phyloP scores from a whole-genome alignment of 192 early-diverging fungal genomes.

The Diversispora eburnea region DNA sequence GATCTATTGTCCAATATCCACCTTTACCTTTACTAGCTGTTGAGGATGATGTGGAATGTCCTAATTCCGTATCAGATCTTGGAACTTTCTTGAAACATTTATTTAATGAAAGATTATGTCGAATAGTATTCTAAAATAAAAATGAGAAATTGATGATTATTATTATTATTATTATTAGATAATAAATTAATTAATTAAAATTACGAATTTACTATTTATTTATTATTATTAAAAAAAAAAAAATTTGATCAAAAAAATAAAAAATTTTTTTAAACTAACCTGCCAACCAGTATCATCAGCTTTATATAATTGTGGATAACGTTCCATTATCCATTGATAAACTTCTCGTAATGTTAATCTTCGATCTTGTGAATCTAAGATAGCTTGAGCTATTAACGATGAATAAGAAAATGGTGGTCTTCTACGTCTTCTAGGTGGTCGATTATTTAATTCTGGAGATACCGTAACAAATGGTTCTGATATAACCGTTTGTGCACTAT shows the following conservation, averaged over 20 bases:
- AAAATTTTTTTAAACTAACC: slow-evolving; percentile 32
- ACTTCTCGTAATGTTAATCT: slow-evolving; percentile 81
- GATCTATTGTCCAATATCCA: slow-evolving; percentile 77
- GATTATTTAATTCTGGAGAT: slow-evolving; percentile 23
- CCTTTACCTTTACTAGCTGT: slow-evolving; percentile 64
- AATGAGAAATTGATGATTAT: neutral
- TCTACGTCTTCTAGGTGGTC: slow-evolving; percentile 12
- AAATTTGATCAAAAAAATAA: neutral
- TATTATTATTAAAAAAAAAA: neutral
- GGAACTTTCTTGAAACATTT: slow-evolving; percentile 74
- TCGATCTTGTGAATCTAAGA: slow-evolving; percentile 58
- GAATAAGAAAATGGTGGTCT: slow-evolving; percentile 77
- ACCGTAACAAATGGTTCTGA: slow-evolving; percentile 28
- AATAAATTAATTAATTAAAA: too few species aligned
- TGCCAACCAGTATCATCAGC: slow-evolving; percentile 64
- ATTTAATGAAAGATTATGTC: slow-evolving; percentile 82
- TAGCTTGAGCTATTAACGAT: slow-evolving; percentile 77
- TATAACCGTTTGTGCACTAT: slow-evolving; percentile 16
- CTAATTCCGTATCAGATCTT: slow-evolving; percentile 65
- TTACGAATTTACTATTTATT: neutral
- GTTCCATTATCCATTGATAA: slow-evolving; percentile 72
- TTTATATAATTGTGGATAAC: slow-evolving; percentile 74
- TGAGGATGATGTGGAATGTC: slow-evolving; percentile 12
- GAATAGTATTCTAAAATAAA: slow-evolving; percentile 72
- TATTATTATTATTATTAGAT: neutral